A percentile compares a stretch with the other conserved stretches of the same genome.
These are phyloP conservation scores for Cruciata laevipes DNA, from an alignment of 257 asterid species.

Conservation along the genomic window DNA sequence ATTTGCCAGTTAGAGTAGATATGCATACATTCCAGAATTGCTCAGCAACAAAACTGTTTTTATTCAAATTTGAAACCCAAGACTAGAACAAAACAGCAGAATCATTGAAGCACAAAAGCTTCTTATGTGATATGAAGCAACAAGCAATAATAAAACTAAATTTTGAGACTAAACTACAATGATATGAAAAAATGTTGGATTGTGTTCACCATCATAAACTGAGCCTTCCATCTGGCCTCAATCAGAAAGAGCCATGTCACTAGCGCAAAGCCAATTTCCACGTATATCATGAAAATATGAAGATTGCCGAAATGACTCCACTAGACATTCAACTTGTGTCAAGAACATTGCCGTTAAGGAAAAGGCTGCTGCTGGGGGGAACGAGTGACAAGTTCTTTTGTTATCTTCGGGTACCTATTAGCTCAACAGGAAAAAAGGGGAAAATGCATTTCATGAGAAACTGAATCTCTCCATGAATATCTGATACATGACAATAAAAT, in stretches of 20 bases:
- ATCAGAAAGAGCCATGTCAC: conserved; percentile 22
- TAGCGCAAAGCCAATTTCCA: neutral
- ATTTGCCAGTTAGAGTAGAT: no score
- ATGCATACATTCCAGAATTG: no score
- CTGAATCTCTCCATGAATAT: no score
- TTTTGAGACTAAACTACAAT: conserved; percentile 9
- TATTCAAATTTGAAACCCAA: neutral
- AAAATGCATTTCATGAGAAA: no score
- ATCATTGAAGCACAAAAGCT: neutral
- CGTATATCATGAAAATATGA: neutral
- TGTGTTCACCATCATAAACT: conserved; percentile 31
- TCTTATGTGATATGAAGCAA: neutral
- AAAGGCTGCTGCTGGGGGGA: no score
- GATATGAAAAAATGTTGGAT: conserved; percentile 29
- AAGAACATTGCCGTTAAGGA: no score
- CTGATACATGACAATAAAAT: no score
- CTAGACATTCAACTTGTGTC: neutral
- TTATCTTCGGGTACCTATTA: no score
- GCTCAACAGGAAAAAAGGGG: no score
- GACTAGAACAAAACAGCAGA: neutral
- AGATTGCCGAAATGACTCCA: neutral
- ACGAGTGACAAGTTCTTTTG: no score
- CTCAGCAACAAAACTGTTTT: no score
- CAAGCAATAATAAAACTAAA: neutral
- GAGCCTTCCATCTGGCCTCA: conserved; percentile 55